Evolutionary conservation across 108 stramenopile species (phyloP), one percentile per base, ranked within the genome.

Genomic region (Stephanodiscus triporus): DNA sequence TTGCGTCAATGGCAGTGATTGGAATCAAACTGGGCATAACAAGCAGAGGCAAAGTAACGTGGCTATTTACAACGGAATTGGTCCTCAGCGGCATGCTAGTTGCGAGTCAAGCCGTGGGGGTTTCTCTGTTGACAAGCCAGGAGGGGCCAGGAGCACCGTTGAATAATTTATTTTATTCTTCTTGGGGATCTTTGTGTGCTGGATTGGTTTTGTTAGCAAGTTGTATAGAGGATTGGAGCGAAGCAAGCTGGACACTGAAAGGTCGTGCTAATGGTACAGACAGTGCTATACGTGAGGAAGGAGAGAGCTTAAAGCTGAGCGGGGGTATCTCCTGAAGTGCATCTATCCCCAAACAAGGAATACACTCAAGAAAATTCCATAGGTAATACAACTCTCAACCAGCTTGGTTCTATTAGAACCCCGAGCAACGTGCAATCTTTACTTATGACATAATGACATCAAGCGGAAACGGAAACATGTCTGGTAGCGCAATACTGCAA

Each of bases 161-260:
- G 62, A 89, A 89, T 32, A 95, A 95, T 73, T 65, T 95, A 14
- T 95, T 91, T 73, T 95, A 92, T 71, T 91, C 88, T 30, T 76
- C 80, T 27, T 95, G 93, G 93, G 79, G 87, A 37, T 70, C 76
- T 37, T 72, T 88, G 55, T 22, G 81, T 27, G 32, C 54, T 19
- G 70, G 67, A 14, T 56, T 80, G 23, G 27, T 82, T 8, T 64
- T 87, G 49, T 70, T 58, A 40, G 73, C 60, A 73, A 88, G 66
- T 76, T 78, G 68, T 83, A 67, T 73, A 2, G 79, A 80, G 36
- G 72, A 80, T 69, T 80, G 71, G 32, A 80, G 79, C 45, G 50
- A 63, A 26, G 79, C 79, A 10, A 73, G 58, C 9, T 51, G 36
- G n/a, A 50, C 34, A 3, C 14, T 73, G 32, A 45, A 53, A 36